A percentile compares a stretch with the other conserved stretches of the same genome.
phyloP scores from a whole-genome alignment of 257 asterid genomes.

The Jacaranda copaia region DNA sequence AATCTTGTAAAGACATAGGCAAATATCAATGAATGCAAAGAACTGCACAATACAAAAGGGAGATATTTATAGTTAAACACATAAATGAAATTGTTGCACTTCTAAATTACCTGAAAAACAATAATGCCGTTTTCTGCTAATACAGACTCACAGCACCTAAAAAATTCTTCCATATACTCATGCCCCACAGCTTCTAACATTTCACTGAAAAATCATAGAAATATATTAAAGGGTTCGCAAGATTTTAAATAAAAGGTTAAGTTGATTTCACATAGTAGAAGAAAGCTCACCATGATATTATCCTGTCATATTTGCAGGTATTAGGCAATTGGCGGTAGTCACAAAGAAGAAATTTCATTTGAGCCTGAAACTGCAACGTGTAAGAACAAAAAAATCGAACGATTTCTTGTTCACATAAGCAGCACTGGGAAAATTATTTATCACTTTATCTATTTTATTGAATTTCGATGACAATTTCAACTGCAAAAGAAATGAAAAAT shows the following conservation, averaged over 20 bases:
- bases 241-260: background rate
- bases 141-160: constrained; percentile 57
- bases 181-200: constrained; percentile 80
- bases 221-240: too few species aligned
- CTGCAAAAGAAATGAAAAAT: too few species aligned
- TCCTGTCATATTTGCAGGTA: constrained; percentile 58
- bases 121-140: constrained; percentile 66
- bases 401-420: too few species aligned
- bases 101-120: constrained; percentile 60
- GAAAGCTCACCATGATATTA: constrained; percentile 60
- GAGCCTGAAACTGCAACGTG: constrained; percentile 48
- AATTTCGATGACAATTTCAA: background rate
- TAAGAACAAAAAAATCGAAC: too few species aligned
- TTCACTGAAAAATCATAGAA: constrained; percentile 47
- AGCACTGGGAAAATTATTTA: too few species aligned
- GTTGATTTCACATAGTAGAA: background rate
- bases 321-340: constrained; percentile 75
- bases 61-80: too few species aligned
- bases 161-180: constrained; percentile 65
- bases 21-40: too few species aligned
- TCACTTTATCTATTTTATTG: too few species aligned
- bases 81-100: background rate
- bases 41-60: too few species aligned
- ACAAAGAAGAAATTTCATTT: constrained; percentile 57
- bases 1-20: too few species aligned